A percentile compares a stretch with the other conserved stretches of the same genome.
Evolutionary conservation across 768 basidiomycete genomes (phyloP).

Genomic region (Termitomyces titanicus): DNA sequence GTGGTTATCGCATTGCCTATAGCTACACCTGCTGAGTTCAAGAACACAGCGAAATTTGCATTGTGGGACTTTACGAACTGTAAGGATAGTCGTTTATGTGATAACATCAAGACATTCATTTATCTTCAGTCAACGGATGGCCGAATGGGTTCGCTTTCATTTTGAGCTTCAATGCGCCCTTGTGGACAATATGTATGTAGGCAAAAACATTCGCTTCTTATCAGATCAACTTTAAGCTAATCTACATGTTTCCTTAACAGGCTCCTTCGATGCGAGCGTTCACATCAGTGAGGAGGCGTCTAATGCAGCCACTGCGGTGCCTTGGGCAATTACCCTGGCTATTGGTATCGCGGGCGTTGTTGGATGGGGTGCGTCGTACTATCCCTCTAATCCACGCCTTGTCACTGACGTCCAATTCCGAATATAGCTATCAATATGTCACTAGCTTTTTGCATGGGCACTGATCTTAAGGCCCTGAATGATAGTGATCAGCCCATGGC

Average conservation of each 20-base stretch:
- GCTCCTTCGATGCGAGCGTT: conserved; percentile 49
- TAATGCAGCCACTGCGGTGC: conserved; percentile 67
- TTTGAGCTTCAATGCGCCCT: conserved; percentile 36
- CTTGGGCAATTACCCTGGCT: conserved; percentile 62
- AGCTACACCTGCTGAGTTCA: conserved; percentile 56
- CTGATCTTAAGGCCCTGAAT: conserved; percentile 38
- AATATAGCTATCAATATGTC: conserved; percentile 52
- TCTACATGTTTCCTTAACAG: neutral
- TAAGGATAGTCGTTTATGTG: neutral
- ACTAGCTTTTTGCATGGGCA: conserved; percentile 63
- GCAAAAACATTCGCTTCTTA: neutral
- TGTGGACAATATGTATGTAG: conserved; percentile 45
- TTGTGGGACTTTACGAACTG: conserved; percentile 23
- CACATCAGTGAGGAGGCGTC: conserved; percentile 72
- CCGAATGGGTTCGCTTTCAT: conserved; percentile 57
- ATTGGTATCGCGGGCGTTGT: conserved; percentile 55
- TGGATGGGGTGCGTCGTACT: conserved; percentile 48
- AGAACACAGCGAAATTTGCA: conserved; percentile 51
- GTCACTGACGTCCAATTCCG: neutral
- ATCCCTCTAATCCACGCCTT: neutral
- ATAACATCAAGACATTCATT: neutral
- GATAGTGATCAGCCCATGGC: conserved; percentile 58
- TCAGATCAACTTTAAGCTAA: neutral
- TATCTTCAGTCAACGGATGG: conserved; percentile 49
- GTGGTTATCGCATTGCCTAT: conserved; percentile 69